Conservation (phyloP, 371 early-diverging fungal genomes). For the Sanchytrium tribonematis region DNA sequence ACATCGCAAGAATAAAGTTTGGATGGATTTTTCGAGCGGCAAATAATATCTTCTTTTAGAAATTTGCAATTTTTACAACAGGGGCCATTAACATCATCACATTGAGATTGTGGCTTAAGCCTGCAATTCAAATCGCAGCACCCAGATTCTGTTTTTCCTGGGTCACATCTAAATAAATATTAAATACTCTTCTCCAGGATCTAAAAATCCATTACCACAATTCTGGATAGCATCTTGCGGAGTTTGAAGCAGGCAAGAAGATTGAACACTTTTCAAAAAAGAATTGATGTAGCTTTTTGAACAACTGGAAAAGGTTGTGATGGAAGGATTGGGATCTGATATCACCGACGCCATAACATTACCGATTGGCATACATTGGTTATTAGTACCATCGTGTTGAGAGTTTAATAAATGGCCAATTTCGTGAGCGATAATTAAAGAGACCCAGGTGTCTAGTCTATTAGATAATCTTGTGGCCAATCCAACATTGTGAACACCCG, state of each 20-base stretch:
- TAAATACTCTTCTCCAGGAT: conserved; percentile 1
- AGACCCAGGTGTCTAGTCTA: neutral
- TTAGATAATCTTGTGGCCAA: neutral
- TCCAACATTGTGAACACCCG: neutral
- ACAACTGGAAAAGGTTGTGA: neutral
- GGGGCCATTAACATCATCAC: neutral
- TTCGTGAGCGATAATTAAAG: neutral
- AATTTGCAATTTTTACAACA: neutral
- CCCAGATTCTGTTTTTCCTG: neutral
- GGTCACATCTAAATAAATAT: neutral
- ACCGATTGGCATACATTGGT: neutral
- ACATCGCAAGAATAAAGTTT: neutral
- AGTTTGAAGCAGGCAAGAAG: neutral
- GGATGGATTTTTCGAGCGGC: neutral
- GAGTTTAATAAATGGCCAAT: neutral
- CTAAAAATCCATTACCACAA: neutral
- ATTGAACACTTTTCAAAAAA: neutral
- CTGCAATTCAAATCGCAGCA: neutral
- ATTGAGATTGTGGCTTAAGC: neutral
- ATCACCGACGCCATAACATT: neutral
- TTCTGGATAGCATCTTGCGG: neutral
- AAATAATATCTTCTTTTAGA: neutral
- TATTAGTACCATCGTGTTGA: neutral
- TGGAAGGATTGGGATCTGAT: neutral
- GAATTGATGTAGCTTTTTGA: neutral